Conservation (phyloP, 768 basidiomycete genomes). For the Clitopilus passeckerianus region DNA sequence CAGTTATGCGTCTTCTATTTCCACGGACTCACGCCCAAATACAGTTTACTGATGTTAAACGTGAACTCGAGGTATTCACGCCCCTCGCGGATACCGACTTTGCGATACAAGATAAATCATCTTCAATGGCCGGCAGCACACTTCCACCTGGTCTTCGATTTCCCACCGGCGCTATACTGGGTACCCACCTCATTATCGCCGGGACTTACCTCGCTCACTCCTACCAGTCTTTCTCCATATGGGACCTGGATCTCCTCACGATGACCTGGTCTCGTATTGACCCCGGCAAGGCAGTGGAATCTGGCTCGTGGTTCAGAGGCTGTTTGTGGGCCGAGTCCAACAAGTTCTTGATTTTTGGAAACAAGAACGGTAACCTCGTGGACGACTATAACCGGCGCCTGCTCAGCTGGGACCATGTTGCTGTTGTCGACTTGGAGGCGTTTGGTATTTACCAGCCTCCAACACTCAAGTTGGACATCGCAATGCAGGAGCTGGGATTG, state of each 20-base stretch:
- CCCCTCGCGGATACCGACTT: constrained; percentile 76
- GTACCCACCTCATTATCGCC: constrained; percentile 87
- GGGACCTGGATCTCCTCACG: constrained; percentile 82
- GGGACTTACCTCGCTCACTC: constrained; percentile 94
- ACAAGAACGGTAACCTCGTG: constrained; percentile 80
- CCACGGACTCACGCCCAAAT: constrained; percentile 6
- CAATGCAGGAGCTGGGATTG: constrained; percentile 83
- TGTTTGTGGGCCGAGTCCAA: constrained; percentile 83
- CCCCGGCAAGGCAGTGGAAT: constrained; percentile 77
- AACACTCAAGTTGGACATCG: constrained; percentile 52
- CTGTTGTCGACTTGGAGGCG: constrained; percentile 86
- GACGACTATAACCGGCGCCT: constrained; percentile 91
- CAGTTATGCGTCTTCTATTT: constrained; percentile 1
- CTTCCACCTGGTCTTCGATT: constrained; percentile 96
- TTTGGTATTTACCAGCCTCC: constrained; percentile 96
- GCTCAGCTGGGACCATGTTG: constrained; percentile 89
- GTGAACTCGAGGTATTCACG: constrained; percentile 89
- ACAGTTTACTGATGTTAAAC: constrained; percentile 91
- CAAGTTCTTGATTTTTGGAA: constrained; percentile 89
- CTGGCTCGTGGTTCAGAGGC: constrained; percentile 94
- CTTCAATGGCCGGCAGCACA: constrained; percentile 72
- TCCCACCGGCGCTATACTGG: constrained; percentile 90
- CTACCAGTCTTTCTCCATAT: constrained; percentile 93
- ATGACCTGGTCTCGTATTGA: constrained; percentile 90
- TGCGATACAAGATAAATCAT: constrained; percentile 74